phyloP scores from a whole-genome alignment of 441 rosid species.

The Pelargonium myrrhifolium region DNA sequence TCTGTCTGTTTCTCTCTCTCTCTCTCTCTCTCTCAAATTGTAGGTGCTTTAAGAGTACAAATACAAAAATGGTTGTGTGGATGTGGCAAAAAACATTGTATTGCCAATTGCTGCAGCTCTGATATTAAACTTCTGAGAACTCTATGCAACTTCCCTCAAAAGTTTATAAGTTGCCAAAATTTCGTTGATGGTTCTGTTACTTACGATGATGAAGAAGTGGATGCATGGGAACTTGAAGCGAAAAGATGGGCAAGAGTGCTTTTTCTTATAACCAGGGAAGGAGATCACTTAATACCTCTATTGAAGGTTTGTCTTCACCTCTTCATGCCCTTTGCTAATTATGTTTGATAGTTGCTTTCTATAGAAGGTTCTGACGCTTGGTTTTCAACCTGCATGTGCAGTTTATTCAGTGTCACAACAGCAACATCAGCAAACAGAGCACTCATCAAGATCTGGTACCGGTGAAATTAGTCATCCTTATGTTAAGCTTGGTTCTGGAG shows the following conservation, averaged over 20 bases:
- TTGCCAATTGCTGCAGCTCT: slow-evolving; percentile 21
- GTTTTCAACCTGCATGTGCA: slow-evolving; percentile 31
- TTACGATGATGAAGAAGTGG: slow-evolving; percentile 84
- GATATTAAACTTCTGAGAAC: slow-evolving; percentile 38
- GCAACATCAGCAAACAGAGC: slow-evolving; percentile 38
- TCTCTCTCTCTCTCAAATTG: slow-evolving; percentile 7
- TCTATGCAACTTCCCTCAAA: slow-evolving; percentile 52
- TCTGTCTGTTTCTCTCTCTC: no score
- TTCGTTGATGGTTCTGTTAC: slow-evolving; percentile 26
- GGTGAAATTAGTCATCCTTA: slow-evolving; percentile 57
- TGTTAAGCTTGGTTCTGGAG: slow-evolving; percentile 53
- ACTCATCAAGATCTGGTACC: slow-evolving; percentile 35
- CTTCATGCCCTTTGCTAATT: slow-evolving; percentile 11
- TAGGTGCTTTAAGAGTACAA: slow-evolving; percentile 51
- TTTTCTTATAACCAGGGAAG: slow-evolving; percentile 49
- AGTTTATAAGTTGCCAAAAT: slow-evolving; percentile 34
- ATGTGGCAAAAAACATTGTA: slow-evolving; percentile 24
- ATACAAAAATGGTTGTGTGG: slow-evolving; percentile 68
- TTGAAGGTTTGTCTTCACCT: slow-evolving; percentile 44
- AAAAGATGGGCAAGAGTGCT: slow-evolving; percentile 82
- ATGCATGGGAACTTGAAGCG: slow-evolving; percentile 80
- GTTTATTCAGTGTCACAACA: slow-evolving; percentile 47
- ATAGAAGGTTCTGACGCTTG: slow-evolving; percentile 4
- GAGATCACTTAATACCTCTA: slow-evolving; percentile 42
- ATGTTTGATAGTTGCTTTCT: slow-evolving; percentile 8